These are phyloP conservation scores for Xylaria sp. DNA, from an alignment of 2,329 filamentous ascomycete species.

Conservation along the genomic window DNA sequence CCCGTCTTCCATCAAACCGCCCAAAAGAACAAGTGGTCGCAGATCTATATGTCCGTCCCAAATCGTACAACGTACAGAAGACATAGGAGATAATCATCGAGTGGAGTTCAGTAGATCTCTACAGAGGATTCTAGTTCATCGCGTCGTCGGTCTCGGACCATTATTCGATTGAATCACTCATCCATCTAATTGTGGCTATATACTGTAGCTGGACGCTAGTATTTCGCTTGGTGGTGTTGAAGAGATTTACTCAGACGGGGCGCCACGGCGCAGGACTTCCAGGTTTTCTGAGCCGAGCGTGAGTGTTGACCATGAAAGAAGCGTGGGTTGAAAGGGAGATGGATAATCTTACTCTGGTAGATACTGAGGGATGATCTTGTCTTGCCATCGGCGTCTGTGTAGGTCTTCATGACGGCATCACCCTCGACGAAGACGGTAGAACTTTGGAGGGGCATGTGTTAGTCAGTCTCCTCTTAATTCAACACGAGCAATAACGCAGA, in stretches of 20 bases:
- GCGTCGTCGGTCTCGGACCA: not conserved
- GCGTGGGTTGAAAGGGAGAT: not conserved
- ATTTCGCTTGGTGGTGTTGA: not conserved
- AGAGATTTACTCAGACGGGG: slow-evolving; percentile 28
- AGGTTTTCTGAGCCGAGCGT: slow-evolving; percentile 54
- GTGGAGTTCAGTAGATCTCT: slow-evolving; percentile 24
- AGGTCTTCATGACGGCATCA: slow-evolving; percentile 75
- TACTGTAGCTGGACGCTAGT: not conserved
- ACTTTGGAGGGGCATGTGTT: slow-evolving; percentile 56
- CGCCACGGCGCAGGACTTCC: slow-evolving; percentile 57
- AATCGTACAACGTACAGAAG: slow-evolving; percentile 5
- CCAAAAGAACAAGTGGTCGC: not conserved
- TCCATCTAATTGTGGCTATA: not conserved
- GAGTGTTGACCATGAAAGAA: not conserved
- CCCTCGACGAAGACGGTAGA: slow-evolving; percentile 85
- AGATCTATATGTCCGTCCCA: slow-evolving; percentile 1
- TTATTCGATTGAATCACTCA: not conserved
- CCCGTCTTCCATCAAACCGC: not conserved
- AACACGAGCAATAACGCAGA: not conserved
- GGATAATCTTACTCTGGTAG: slow-evolving; percentile 74
- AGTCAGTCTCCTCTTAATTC: slow-evolving; percentile 20
- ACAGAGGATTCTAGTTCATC: slow-evolving; percentile 1
- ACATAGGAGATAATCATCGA: slow-evolving; percentile 25
- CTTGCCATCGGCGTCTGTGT: slow-evolving; percentile 77
- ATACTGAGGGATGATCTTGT: slow-evolving; percentile 72